Base-by-base conservation (phyloP, 139 green algal species). In the Closterium sp. region DNA sequence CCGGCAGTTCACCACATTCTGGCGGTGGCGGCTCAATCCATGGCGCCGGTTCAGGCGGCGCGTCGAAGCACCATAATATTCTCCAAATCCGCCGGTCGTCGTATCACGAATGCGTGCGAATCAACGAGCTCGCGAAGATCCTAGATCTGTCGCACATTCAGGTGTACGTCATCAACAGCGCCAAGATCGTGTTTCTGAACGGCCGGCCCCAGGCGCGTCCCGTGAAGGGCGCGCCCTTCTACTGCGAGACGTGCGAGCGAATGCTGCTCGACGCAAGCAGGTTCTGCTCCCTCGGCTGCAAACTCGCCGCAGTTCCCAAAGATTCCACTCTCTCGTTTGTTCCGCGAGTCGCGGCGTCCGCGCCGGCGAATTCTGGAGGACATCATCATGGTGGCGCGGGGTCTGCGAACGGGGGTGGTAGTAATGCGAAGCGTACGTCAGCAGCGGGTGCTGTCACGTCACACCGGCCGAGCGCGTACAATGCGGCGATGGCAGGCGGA, bases 111-210 rank as follows among this genome's bases (percentile, higher is more conserved):
- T 96, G 97, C 4, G 96, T 98, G 43, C 96, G 96, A 86, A 91
- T 97, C 31, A 87, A 90, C 6, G 97, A 98, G 86, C 90, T 98
- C 8, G 36, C 38, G 28, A 43, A 33, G 32, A 32, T 89, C 91
- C 34, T 92, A 4, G 96, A 98, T 88, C 93, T 96, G 10, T 81
- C 84, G 0, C 94, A 92, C 34, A 95, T 98, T 84, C 97, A 98
- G 93, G 93, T 96, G n/a, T 98, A 98, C 94, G 94, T 97, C n/a
- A 98, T 98, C 95, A 98, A 98, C 93, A 94, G 94, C 83, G 94
- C 95, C 32, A 94, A 95, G 92, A 97, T 98, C 84, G 87, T 98
- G 31, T 98, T 98, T 92, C 95, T 98, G 34, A 94, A 94, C 1
- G 90, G 95, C 30, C 94, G 96, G 2, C 96, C 96, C 31, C 96